Evolutionary conservation across 2,329 filamentous ascomycete species (phyloP).

Genomic region (Xylaria sp.): DNA sequence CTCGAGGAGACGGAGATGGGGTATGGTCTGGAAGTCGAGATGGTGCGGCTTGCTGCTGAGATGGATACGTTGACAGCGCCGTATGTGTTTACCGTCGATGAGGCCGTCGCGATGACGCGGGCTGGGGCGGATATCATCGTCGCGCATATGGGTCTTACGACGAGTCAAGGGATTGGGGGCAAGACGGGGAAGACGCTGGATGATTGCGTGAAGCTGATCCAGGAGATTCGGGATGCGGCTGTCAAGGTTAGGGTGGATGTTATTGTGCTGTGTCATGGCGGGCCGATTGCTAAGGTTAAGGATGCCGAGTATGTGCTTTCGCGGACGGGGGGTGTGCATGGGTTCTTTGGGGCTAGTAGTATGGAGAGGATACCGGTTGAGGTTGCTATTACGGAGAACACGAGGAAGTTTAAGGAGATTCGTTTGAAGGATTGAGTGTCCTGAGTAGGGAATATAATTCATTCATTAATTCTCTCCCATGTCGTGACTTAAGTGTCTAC

Average conservation of each 20-base stretch:
- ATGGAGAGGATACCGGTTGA: constrained; percentile 75
- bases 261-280: constrained; percentile 73
- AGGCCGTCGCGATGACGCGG: constrained; percentile 65
- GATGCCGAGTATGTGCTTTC: constrained; percentile 69
- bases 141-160: constrained; percentile 72
- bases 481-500: no score
- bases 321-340: constrained; percentile 67
- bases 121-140: constrained; percentile 72
- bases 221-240: constrained; percentile 68
- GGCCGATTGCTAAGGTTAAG: constrained; percentile 67
- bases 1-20: constrained; percentile 77
- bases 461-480: no score
- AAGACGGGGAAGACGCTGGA: constrained; percentile 65
- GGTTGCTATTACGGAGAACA: constrained; percentile 61
- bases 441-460: no score
- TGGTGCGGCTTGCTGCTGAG: constrained; percentile 64
- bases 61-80: constrained; percentile 70
- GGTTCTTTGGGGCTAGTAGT: constrained; percentile 73
- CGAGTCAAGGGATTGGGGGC: constrained; percentile 68
- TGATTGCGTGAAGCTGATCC: constrained; percentile 65
- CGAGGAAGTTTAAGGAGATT: constrained; percentile 44
- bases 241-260: constrained; percentile 60
- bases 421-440: constrained; percentile 14
- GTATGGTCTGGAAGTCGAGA: constrained; percentile 69
- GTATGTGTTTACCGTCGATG: constrained; percentile 69